phyloP scores from a whole-genome alignment of 2,329 filamentous ascomycete genomes.

The Penicillium sp. region DNA sequence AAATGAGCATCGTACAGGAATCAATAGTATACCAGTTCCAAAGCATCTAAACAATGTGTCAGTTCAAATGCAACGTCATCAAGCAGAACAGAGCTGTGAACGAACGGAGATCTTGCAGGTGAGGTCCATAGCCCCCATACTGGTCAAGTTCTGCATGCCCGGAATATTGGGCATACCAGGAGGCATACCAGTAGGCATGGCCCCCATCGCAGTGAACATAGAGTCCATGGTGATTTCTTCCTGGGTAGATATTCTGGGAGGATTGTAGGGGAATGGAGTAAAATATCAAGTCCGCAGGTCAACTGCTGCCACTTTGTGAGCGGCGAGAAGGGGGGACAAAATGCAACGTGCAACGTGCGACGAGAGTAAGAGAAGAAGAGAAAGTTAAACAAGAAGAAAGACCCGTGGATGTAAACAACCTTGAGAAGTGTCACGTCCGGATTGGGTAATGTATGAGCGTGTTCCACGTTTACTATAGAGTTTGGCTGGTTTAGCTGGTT shows the following conservation, averaged over 20 bases:
- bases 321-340: not conserved
- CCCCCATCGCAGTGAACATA: constrained; percentile 1
- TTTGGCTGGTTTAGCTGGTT: not conserved
- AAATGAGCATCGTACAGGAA: constrained; percentile 13
- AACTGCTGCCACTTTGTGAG: not conserved
- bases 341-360: not conserved
- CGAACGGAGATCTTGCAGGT: constrained; percentile 33
- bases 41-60: constrained; percentile 19
- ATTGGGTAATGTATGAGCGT: constrained; percentile 6
- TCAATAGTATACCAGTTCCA: constrained; percentile 28
- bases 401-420: not conserved
- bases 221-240: constrained; percentile 6
- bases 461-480: not conserved
- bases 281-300: not conserved
- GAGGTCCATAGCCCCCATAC: constrained; percentile 24
- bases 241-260: not conserved
- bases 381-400: not conserved
- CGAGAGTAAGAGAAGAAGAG: not conserved
- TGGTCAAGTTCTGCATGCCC: not conserved
- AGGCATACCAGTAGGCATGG: not conserved
- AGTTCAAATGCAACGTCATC: not conserved
- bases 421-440: not conserved
- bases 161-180: not conserved
- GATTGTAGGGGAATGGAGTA: not conserved
- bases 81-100: not conserved